These are phyloP conservation scores for Daldinia bambusicola DNA, from an alignment of 495 filamentous ascomycete species.

Conservation along the genomic window DNA sequence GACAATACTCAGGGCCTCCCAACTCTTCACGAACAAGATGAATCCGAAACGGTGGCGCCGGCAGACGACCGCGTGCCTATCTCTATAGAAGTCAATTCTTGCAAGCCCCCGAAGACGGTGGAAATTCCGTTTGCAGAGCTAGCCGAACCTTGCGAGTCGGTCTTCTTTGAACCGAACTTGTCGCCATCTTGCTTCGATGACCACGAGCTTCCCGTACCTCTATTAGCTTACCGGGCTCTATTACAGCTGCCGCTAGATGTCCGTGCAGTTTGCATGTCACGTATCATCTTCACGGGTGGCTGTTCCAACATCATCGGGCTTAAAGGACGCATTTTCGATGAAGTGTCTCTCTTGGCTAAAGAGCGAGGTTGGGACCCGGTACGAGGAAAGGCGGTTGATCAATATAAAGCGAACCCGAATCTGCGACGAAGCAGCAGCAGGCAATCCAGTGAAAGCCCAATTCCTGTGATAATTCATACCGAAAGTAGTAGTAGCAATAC, in stretches of 20 bases:
- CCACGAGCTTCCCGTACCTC: constrained; percentile 79
- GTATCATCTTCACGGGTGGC: constrained; percentile 88
- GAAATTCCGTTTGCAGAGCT: constrained; percentile 74
- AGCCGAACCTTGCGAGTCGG: constrained; percentile 76
- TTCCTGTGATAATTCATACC: constrained; percentile 22
- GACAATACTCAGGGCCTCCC: constrained; percentile 51
- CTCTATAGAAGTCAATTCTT: constrained; percentile 61
- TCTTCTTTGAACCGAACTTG: constrained; percentile 70
- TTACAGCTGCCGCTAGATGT: constrained; percentile 81
- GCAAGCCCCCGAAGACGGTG: constrained; percentile 59
- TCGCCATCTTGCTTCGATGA: constrained; percentile 73
- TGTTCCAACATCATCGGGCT: constrained; percentile 83
- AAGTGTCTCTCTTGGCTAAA: constrained; percentile 72
- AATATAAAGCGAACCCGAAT: constrained; percentile 64
- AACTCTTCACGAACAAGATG: constrained; percentile 62
- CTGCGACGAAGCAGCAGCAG: constrained; percentile 54
- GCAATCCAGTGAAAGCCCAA: constrained; percentile 44
- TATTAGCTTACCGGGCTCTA: constrained; percentile 79
- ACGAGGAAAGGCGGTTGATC: constrained; percentile 67
- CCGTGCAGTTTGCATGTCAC: constrained; percentile 85
- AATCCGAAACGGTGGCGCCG: constrained; percentile 48
- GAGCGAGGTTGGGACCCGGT: constrained; percentile 81
- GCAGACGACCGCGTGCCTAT: constrained; percentile 48
- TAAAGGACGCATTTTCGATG: constrained; percentile 79
- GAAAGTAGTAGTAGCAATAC: constrained; percentile 20